phyloP scores from a whole-genome alignment of 2,329 filamentous ascomycete genomes.

The Reticulascus tulasneorum region DNA sequence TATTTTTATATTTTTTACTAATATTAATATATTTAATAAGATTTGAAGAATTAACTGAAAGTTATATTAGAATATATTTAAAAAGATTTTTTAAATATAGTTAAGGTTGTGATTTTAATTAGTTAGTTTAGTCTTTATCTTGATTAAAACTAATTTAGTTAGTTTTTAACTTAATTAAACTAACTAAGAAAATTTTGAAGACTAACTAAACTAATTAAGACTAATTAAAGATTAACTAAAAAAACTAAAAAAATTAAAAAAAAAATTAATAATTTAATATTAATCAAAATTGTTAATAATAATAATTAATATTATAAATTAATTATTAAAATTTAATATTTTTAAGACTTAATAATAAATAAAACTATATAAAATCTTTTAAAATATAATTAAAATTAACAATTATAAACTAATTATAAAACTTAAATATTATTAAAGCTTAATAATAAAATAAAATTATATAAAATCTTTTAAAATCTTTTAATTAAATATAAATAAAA shows the following conservation, averaged over 20 bases:
- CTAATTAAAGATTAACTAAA: too few relatives aligned
- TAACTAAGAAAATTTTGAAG: too few relatives aligned
- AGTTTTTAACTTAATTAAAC: not conserved
- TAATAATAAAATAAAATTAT: not conserved
- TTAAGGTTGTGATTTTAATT: not conserved
- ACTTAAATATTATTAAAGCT: not conserved
- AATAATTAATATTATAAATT: too few relatives aligned
- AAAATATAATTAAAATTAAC: too few relatives aligned
- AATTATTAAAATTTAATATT: too few relatives aligned
- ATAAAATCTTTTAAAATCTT: not conserved
- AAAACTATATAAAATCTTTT: too few relatives aligned
- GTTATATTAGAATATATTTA: not conserved
- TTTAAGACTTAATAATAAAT: too few relatives aligned
- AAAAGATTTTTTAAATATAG: not conserved
- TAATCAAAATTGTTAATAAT: too few relatives aligned
- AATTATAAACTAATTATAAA: too few relatives aligned
- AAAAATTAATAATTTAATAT: too few relatives aligned
- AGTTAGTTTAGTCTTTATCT: too few relatives aligned
- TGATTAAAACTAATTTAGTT: not conserved
- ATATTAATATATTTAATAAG: not conserved
- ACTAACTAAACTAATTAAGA: too few relatives aligned
- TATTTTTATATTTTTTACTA: not conserved
- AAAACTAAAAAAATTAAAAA: constrained; percentile 1
- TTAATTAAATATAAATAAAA: not conserved
- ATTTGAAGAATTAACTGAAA: not conserved